phyloP scores from a whole-genome alignment of 345 rosid species.

The Gossypium turneri region DNA sequence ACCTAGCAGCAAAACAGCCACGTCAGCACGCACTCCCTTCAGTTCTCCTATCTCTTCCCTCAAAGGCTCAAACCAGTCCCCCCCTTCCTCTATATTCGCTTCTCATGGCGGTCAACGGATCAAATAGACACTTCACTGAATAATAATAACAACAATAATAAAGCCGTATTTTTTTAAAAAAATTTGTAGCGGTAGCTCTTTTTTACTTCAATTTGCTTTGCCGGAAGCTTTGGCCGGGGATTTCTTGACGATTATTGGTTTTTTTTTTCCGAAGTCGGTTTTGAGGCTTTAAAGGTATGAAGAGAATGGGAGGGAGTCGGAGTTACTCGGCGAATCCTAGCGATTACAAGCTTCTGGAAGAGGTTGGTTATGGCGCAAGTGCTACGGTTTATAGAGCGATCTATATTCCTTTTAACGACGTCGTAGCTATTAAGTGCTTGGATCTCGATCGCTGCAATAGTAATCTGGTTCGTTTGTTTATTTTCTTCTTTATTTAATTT shows the following conservation, averaged over 20 bases:
- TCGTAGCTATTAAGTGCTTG: constrained; percentile 90
- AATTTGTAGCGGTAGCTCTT: neutral
- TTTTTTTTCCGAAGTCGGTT: constrained; percentile 24
- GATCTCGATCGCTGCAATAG: constrained; percentile 99
- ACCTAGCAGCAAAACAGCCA: constrained; percentile 19
- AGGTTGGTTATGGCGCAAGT: constrained; percentile 91
- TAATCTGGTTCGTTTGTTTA: constrained; percentile 58
- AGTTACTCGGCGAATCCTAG: constrained; percentile 52
- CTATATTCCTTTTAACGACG: constrained; percentile 78
- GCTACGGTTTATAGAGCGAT: constrained; percentile 92
- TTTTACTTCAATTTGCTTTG: neutral
- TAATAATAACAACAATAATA: neutral
- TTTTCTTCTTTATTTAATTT: neutral
- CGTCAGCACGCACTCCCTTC: constrained; percentile 35
- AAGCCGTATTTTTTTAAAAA: neutral
- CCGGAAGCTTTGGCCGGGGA: neutral
- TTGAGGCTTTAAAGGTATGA: constrained; percentile 27
- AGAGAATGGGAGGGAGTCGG: constrained; percentile 38
- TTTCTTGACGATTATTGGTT: neutral
- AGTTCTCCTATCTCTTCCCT: neutral
- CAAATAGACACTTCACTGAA: constrained; percentile 16
- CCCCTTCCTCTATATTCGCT: constrained; percentile 21
- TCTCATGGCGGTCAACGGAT: constrained; percentile 53
- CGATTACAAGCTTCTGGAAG: constrained; percentile 85
- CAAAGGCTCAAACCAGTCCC: constrained; percentile 8